Percentiles rank a stretch among this genome's conserved stretches.
Evolutionary conservation across 305 asterid genomes (phyloP).

Genomic region (Solanum hybrid): DNA sequence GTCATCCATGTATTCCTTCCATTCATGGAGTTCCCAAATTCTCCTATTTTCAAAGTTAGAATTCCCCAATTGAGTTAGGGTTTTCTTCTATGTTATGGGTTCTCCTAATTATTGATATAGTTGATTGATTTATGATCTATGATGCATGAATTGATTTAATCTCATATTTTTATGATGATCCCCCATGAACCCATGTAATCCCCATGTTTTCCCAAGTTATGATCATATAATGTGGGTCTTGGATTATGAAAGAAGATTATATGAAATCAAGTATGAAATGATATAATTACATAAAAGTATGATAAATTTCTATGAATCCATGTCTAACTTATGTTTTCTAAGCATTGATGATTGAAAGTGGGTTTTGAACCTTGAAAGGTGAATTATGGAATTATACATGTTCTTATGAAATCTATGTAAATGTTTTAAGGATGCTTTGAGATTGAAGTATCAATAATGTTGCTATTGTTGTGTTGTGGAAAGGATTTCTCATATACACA

Average conservation of each 20-base stretch:
- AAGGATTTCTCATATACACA: background rate
- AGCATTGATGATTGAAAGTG: background rate
- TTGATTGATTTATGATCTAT: background rate
- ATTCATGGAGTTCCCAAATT: background rate
- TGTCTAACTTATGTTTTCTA: background rate
- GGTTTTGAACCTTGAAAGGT: background rate
- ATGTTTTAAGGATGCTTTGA: background rate
- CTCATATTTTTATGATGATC: background rate
- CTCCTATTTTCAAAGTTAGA: background rate
- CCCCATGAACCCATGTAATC: background rate
- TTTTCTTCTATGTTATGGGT: background rate
- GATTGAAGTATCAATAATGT: background rate
- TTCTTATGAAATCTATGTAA: background rate
- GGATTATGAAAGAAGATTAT: background rate
- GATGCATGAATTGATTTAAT: background rate
- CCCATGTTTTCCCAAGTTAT: background rate
- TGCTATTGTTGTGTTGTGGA: no score
- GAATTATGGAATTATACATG: background rate
- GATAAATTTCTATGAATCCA: background rate
- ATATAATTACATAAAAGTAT: background rate
- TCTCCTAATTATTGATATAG: background rate
- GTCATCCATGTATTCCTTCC: background rate
- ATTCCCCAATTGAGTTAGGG: background rate
- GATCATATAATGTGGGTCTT: background rate
- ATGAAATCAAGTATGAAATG: background rate